Conservation (phyloP, 345 rosid species). For the Citrus reticulata region DNA sequence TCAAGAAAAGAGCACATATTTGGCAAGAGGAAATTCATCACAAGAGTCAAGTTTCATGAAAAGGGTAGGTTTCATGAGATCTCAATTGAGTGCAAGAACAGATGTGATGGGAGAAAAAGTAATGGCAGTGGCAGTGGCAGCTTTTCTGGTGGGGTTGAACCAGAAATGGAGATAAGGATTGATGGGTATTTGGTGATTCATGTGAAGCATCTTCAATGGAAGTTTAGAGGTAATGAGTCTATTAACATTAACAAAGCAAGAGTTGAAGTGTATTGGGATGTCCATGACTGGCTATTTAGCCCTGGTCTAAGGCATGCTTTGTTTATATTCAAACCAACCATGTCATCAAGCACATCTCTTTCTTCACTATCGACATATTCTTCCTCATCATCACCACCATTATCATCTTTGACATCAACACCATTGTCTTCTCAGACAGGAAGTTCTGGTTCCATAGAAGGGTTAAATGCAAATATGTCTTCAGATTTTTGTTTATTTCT, state of each 20-base stretch:
- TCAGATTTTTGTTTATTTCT: constrained; percentile 58
- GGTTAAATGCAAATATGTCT: constrained; percentile 25
- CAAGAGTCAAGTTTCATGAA: constrained; percentile 50
- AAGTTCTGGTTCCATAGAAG: constrained; percentile 36
- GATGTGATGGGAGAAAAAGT: not conserved
- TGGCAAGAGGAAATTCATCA: constrained; percentile 56
- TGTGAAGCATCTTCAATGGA: constrained; percentile 79
- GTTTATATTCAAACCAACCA: constrained; percentile 57
- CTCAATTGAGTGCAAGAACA: constrained; percentile 58
- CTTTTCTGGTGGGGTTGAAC: constrained; percentile 31
- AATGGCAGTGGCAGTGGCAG: not conserved
- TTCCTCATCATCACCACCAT: constrained; percentile 12
- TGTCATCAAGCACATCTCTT: constrained; percentile 15
- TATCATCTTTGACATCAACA: constrained; percentile 33
- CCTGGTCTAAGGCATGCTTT: constrained; percentile 67
- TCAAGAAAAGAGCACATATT: constrained; percentile 65
- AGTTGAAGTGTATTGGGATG: constrained; percentile 73
- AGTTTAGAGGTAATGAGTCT: constrained; percentile 69
- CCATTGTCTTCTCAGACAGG: constrained; percentile 34
- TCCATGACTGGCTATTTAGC: constrained; percentile 71
- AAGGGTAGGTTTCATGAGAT: constrained; percentile 53
- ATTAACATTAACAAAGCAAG: constrained; percentile 44
- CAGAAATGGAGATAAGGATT: constrained; percentile 63
- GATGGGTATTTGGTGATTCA: constrained; percentile 56
- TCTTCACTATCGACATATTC: constrained; percentile 27